Conservation (phyloP, 2,329 filamentous ascomycete species). For the Lachnellula suecica region DNA sequence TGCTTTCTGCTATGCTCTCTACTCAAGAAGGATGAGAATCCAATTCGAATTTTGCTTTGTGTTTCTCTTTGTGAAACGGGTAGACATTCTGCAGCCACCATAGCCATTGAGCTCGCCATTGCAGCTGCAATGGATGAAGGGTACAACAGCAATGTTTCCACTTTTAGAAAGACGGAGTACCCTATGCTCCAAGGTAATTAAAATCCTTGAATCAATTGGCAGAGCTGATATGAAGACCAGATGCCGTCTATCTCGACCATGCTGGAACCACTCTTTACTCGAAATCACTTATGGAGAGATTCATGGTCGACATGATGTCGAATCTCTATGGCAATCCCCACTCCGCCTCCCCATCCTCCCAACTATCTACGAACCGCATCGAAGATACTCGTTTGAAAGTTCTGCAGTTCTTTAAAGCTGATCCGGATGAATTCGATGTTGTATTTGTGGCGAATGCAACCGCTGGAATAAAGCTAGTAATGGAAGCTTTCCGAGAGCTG, state of each 20-base stretch:
- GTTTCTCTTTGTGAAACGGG: constrained; percentile 14
- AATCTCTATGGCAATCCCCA: constrained; percentile 93
- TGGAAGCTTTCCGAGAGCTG: constrained; percentile 70
- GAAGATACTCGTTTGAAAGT: constrained; percentile 73
- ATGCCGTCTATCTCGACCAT: constrained; percentile 76
- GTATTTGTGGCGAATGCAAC: constrained; percentile 93
- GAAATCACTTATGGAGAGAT: constrained; percentile 75
- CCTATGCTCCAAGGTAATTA: constrained; percentile 69
- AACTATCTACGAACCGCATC: constrained; percentile 70
- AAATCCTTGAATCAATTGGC: constrained; percentile 3
- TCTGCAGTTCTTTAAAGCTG: constrained; percentile 76
- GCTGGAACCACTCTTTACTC: constrained; percentile 83
- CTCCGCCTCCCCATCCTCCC: constrained; percentile 79
- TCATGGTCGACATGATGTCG: no score
- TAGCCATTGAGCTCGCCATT: no score
- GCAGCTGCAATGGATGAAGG: constrained; percentile 23
- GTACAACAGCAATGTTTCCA: constrained; percentile 63
- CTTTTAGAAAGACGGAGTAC: constrained; percentile 59
- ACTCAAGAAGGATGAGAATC: no score
- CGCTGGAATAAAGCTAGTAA: constrained; percentile 82
- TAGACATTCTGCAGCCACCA: constrained; percentile 14
- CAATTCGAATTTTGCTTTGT: no score
- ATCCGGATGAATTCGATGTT: constrained; percentile 79
- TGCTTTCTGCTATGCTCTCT: constrained; percentile 9
- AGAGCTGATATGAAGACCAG: constrained; percentile 14